phyloP scores from a whole-genome alignment of 2,329 filamentous ascomycete species.

The Plectosphaerella sp. region DNA sequence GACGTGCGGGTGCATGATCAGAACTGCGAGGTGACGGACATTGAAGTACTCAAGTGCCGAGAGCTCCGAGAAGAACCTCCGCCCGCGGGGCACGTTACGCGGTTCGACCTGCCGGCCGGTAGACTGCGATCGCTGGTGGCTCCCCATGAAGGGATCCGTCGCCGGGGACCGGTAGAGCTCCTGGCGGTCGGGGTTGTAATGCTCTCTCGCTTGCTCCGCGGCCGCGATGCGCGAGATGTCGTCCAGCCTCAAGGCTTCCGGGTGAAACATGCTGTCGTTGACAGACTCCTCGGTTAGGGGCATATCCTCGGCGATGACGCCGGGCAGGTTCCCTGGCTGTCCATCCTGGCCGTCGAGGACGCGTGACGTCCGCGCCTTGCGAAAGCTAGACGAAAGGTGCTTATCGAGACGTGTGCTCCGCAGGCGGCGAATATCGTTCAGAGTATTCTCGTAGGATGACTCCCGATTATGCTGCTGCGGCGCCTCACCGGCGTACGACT shows the following conservation, averaged over 20 bases:
- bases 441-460: slow-evolving; percentile 88
- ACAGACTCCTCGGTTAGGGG: slow-evolving; percentile 64
- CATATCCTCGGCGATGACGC: slow-evolving; percentile 75
- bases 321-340: slow-evolving; percentile 31
- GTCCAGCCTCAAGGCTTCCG: slow-evolving; percentile 88
- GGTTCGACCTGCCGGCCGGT: slow-evolving; percentile 46
- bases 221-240: slow-evolving; percentile 96
- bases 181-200: slow-evolving; percentile 72
- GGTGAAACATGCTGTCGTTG: slow-evolving; percentile 79
- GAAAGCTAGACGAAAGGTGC: slow-evolving; percentile 87
- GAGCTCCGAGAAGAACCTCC: slow-evolving; percentile 93
- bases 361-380: slow-evolving; percentile 82
- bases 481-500: slow-evolving; percentile 63
- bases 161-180: slow-evolving; percentile 56
- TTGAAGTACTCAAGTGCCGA: slow-evolving; percentile 97
- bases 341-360: slow-evolving; percentile 87
- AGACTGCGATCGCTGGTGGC: slow-evolving; percentile 57
- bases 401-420: slow-evolving; percentile 93
- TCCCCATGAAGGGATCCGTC: slow-evolving; percentile 56
- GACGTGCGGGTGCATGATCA: slow-evolving; percentile 90
- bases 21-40: slow-evolving; percentile 86
- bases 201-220: slow-evolving; percentile 89
- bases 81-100: slow-evolving; percentile 42
- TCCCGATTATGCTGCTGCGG: slow-evolving; percentile 54
- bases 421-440: slow-evolving; percentile 89